phyloP scores from a whole-genome alignment of 139 green algal species.

The Trebouxia sp. region DNA sequence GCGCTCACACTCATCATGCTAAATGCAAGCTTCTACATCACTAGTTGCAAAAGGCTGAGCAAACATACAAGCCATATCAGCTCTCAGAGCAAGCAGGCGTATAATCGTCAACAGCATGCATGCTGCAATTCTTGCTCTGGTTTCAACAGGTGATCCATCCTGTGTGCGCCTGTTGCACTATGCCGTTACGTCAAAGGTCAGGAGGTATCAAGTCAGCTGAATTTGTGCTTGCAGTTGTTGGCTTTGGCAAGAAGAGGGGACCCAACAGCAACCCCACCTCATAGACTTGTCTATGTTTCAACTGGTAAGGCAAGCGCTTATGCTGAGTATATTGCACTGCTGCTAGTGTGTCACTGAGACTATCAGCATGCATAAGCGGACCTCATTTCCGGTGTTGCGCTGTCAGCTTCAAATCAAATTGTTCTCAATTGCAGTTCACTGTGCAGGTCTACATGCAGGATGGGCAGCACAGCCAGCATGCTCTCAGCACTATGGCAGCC shows the following conservation, averaged over 20 bases:
- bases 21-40: not conserved
- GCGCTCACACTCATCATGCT: not conserved
- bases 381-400: too few species aligned
- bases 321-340: not conserved
- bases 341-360: not conserved
- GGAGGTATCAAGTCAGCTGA: not conserved
- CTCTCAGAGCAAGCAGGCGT: too few species aligned
- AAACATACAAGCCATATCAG: not conserved
- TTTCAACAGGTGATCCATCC: not conserved
- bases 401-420: too few species aligned
- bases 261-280: conserved; percentile 62
- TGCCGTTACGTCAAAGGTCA: not conserved
- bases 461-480: too few species aligned
- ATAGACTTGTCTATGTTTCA: not conserved
- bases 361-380: not conserved
- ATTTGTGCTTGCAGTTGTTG: conserved; percentile 62
- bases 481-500: too few species aligned
- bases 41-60: not conserved
- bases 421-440: too few species aligned
- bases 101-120: not conserved
- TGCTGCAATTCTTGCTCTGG: not conserved
- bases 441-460: too few species aligned
- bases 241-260: conserved; percentile 85
- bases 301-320: not conserved
- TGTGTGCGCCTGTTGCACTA: not conserved